Base-by-base conservation (phyloP, 495 filamentous ascomycete species). In the Lasiosphaeria ovina region DNA sequence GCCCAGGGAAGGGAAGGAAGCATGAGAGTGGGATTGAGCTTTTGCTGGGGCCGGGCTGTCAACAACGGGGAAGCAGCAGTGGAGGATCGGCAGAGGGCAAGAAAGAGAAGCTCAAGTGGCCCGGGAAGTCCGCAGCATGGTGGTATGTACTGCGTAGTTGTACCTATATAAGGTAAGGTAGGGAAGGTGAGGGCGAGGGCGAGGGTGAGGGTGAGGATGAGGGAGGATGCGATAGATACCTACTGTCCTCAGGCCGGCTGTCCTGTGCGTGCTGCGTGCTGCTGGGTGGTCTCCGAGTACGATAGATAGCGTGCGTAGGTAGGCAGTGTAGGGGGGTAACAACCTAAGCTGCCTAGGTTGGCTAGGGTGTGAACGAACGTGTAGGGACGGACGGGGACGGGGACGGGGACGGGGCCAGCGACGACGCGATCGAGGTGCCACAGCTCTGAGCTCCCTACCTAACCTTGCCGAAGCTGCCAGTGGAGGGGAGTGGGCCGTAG, bases 371-470 rank as follows among this genome's bases (percentile, higher is more conserved):
- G 38, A 9, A 14, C 7, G 44, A 47, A 14, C 12, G 42, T 7
- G 44, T 5, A n/a, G 12, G 44, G 12, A 47, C 4, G 44, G 12
- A n/a, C 16, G 44, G 44, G 16, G 44, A 14, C 14, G 12, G 42
- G 42, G 42, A 45, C 42, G 44, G 44, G 44, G 8, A 47, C 2
- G 24, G 24, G 24, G 24, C 24, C 24, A 24, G 24, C 24, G 24
- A n/a, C 44, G 44, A 47, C 7, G 44, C 44, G 12, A 47, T 47
- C 44, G 44, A 47, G 44, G 44, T 47, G 12, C 44, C 44, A 47
- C 44, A 47, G 14, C 12, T 2, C 5, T 14, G 44, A 4, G 16
- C 44, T 14, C 12, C 44, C 24, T 24, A 24, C 24, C 24, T 24
- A 24, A 24, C 24, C 24, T 24, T 47, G 16, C 44, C 44, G 12